Evolutionary conservation across 805 yeast genomes (phyloP).

Genomic region (Debaryomyces castellii): DNA sequence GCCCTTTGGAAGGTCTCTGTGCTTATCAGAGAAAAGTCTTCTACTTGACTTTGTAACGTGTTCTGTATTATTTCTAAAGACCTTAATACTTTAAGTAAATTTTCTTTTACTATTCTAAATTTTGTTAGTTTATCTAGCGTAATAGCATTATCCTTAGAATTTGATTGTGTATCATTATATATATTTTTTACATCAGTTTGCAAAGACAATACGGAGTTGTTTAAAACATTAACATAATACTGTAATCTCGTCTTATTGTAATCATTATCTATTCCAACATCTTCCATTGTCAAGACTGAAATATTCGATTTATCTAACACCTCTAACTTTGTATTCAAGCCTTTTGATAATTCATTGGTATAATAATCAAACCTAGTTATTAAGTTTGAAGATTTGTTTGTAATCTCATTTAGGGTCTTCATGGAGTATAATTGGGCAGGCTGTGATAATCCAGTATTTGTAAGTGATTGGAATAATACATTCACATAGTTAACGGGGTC

Average conservation of each 20-base stretch:
- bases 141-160: slow-evolving; percentile 15
- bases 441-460: slow-evolving; percentile 9
- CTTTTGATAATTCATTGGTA: slow-evolving; percentile 53
- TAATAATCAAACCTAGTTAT: slow-evolving; percentile 62
- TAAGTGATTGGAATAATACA: slow-evolving; percentile 50
- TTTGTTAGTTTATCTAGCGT: slow-evolving; percentile 39
- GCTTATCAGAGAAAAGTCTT: slow-evolving; percentile 5
- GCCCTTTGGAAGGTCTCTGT: slow-evolving; percentile 30
- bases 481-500: slow-evolving; percentile 66
- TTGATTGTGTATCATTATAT: slow-evolving; percentile 14
- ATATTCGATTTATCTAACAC: slow-evolving; percentile 42
- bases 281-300: slow-evolving; percentile 6
- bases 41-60: slow-evolving; percentile 7
- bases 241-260: slow-evolving; percentile 56
- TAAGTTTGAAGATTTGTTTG: slow-evolving; percentile 49
- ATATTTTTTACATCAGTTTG: slow-evolving; percentile 42
- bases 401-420: slow-evolving; percentile 38
- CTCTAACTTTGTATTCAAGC: slow-evolving; percentile 48
- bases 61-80: slow-evolving; percentile 41
- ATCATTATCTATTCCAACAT: slow-evolving; percentile 16
- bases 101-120: slow-evolving; percentile 44
- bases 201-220: slow-evolving; percentile 56
- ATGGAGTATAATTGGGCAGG: slow-evolving; percentile 15
- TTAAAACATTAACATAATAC: slow-evolving; percentile 61
- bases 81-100: slow-evolving; percentile 46